Base-by-base conservation (phyloP, 257 asterid genomes). In the Plantago ovata region DNA sequence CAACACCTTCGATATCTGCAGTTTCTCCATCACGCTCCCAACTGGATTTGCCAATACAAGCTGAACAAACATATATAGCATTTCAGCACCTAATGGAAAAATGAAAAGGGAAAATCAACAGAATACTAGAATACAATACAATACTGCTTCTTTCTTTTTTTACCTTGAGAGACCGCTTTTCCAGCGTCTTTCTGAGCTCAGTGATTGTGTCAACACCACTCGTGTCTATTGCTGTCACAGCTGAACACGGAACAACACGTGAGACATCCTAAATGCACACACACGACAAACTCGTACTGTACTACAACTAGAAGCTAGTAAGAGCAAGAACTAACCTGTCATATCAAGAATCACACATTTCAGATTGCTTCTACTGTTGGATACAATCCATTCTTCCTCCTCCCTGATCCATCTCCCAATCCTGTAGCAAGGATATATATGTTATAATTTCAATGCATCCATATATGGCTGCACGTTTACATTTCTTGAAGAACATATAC, bases 171-270 rank as follows among this genome's bases (percentile, higher is more conserved):
- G 98, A 84, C 66, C 74, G 74, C 59, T 79, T 87, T 56, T 87
- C 96, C 18, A 91, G 70, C 21, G 65, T 58, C 39, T 79, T 87
- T 49, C 89, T 72, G 24, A 91, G 86, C 55, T 91, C 98, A 19
- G 61, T 69, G n/a, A 91, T 73, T 14, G 81, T 73, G 68, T 91
- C 98, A 4, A 85, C 64, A 0, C 98, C 96, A 6, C 96, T 85
- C 0, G 93, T 85, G 68, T 91, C 96, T 64, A 91, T 82, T 15
- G 95, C 98, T 40, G 98, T 83, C 65, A 91, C 96, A 13, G 98
- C 98, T 87, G 94, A 42, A 43, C 46, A 36, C 4, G 13, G 47
- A 9, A 39, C 45, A 54, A 15, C 63, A 13, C 3, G 8, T 55
- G 1, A 9, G 13, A 39, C 22, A 39, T 56, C 58, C 50, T 66